phyloP scores from a whole-genome alignment of 2,329 filamentous ascomycete species.

The Apiospora malaysiana region DNA sequence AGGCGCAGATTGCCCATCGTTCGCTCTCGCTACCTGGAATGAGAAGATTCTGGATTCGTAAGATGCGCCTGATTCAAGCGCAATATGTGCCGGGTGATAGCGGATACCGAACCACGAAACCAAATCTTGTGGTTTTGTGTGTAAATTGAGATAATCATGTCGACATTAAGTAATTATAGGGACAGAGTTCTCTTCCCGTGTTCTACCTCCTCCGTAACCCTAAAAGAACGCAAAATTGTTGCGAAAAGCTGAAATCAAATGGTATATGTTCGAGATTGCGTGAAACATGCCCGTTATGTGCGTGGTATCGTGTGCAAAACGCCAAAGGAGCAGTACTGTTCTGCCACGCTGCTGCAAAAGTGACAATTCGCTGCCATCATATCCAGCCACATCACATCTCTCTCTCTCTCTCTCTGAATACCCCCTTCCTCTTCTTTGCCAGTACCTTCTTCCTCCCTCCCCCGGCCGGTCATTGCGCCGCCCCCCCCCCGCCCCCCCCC shows the following conservation, averaged over 20 bases:
- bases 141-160: neutral
- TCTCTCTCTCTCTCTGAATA: neutral
- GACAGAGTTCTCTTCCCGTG: neutral
- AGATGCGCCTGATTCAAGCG: neutral
- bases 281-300: conserved; percentile 6
- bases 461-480: no score
- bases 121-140: neutral
- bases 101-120: neutral
- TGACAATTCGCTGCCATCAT: neutral
- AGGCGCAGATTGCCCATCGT: neutral
- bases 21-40: neutral
- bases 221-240: neutral
- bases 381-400: neutral
- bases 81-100: neutral
- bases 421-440: no score
- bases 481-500: no score
- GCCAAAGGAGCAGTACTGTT: neutral
- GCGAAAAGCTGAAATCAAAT: neutral
- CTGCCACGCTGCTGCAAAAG: neutral
- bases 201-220: neutral
- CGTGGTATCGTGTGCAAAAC: conserved; percentile 15
- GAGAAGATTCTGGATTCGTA: neutral
- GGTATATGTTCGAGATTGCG: conserved; percentile 11
- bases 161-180: neutral
- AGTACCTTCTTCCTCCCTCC: no score